Conservation (phyloP, 208 protist genomes). For the Crithidia thermophila region DNA sequence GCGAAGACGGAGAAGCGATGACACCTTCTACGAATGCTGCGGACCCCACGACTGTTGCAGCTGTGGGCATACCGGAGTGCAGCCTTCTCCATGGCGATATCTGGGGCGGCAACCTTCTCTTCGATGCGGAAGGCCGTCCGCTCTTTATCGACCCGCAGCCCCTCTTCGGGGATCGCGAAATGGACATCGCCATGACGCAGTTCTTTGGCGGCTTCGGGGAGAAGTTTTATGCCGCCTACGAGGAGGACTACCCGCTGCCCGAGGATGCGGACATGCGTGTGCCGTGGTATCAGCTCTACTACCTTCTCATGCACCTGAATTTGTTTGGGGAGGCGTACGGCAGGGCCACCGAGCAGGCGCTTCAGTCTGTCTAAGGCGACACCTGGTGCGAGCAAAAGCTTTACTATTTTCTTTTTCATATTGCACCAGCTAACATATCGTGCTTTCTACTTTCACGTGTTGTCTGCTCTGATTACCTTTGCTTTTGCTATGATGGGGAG, state of each 20-base stretch:
- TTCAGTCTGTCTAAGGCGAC: not conserved
- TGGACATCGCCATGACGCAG: slow-evolving; percentile 40
- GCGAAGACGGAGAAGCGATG: too few relatives aligned
- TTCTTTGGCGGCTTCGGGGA: slow-evolving; percentile 39
- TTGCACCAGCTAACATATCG: too few relatives aligned
- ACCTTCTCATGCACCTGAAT: slow-evolving; percentile 30
- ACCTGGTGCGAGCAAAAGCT: not conserved
- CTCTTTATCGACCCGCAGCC: slow-evolving; percentile 35
- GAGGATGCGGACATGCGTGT: slow-evolving; percentile 19
- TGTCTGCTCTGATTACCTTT: too few relatives aligned
- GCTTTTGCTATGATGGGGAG: too few relatives aligned
- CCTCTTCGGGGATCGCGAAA: slow-evolving; percentile 36
- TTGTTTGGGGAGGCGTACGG: slow-evolving; percentile 43
- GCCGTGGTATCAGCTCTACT: slow-evolving; percentile 36
- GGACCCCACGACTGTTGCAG: too few relatives aligned
- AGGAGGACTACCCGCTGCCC: slow-evolving; percentile 22
- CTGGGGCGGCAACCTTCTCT: slow-evolving; percentile 33
- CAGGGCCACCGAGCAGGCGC: slow-evolving; percentile 20
- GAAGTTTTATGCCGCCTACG: slow-evolving; percentile 37
- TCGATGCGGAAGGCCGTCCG: slow-evolving; percentile 13
- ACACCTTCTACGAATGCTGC: too few relatives aligned
- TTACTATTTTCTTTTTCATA: too few relatives aligned
- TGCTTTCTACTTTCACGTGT: too few relatives aligned
- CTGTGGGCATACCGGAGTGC: too few relatives aligned
- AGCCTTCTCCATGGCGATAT: slow-evolving; percentile 36